These are phyloP conservation scores for Groenewaldozyma salmanticensis DNA, from an alignment of 805 yeast species.

Conservation along the genomic window DNA sequence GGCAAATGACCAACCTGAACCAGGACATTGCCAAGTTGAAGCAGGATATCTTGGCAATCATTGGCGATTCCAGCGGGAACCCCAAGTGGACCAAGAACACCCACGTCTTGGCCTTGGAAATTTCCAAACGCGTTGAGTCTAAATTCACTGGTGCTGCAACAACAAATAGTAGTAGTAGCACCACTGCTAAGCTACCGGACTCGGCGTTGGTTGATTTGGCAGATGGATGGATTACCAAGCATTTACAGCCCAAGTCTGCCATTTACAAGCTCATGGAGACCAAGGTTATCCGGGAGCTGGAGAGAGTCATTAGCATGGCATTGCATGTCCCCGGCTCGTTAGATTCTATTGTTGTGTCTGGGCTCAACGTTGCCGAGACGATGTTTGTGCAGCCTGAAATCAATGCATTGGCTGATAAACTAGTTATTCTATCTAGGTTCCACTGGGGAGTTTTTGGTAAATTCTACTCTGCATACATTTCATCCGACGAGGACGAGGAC, in stretches of 20 bases:
- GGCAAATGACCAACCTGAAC: slow-evolving; percentile 2
- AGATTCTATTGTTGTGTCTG: slow-evolving; percentile 6
- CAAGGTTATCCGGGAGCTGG: slow-evolving; percentile 25
- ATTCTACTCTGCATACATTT: slow-evolving; percentile 38
- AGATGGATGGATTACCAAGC: slow-evolving; percentile 71
- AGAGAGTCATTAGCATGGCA: slow-evolving; percentile 8
- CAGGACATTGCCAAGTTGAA: slow-evolving; percentile 40
- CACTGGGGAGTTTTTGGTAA: slow-evolving; percentile 79
- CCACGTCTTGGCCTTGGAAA: slow-evolving; percentile 58
- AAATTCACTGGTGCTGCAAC: not conserved
- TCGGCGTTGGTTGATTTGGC: slow-evolving; percentile 48
- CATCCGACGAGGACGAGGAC: slow-evolving; percentile 2
- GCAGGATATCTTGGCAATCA: slow-evolving; percentile 65
- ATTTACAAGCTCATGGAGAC: slow-evolving; percentile 70
- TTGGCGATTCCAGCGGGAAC: slow-evolving; percentile 77
- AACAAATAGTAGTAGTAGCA: slow-evolving; percentile 5
- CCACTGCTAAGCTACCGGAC: slow-evolving; percentile 20
- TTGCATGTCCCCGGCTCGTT: slow-evolving; percentile 10
- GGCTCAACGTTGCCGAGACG: slow-evolving; percentile 10
- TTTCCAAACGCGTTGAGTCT: slow-evolving; percentile 35
- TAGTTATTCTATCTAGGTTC: slow-evolving; percentile 59
- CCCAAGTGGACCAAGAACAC: slow-evolving; percentile 86
- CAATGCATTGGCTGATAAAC: slow-evolving; percentile 46
- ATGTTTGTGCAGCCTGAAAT: slow-evolving; percentile 32
- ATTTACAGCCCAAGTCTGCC: slow-evolving; percentile 73